Conservation (phyloP, 2,329 filamentous ascomycete species). For the Talaromyces sp. region DNA sequence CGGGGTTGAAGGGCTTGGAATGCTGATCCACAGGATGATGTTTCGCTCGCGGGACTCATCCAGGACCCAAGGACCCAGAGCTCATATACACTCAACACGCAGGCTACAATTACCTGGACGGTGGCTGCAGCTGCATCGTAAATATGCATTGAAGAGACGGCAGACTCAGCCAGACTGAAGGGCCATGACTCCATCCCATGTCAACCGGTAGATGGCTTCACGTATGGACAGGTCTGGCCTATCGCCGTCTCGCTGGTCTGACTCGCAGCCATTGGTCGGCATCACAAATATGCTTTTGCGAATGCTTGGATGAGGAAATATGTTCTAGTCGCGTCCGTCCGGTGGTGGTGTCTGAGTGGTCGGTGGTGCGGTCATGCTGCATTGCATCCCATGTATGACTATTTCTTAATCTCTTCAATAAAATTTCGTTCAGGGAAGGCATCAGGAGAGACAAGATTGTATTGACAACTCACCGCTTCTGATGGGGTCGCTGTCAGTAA, state of each 20-base stretch:
- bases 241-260: not conserved
- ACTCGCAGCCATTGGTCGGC: not conserved
- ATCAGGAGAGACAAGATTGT: not conserved
- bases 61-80: too few species aligned
- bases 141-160: not conserved
- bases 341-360: slow-evolving; percentile 1
- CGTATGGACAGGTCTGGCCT: slow-evolving; percentile 7
- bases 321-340: not conserved
- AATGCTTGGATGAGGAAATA: not conserved
- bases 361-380: slow-evolving; percentile 8
- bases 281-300: not conserved
- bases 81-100: not conserved
- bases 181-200: slow-evolving; percentile 1
- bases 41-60: not conserved
- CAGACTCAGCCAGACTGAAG: not conserved
- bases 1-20: slow-evolving; percentile 4
- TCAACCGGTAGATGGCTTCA: not conserved
- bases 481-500: not conserved
- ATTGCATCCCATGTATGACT: slow-evolving; percentile 4
- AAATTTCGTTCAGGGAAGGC: too few species aligned
- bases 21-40: not conserved
- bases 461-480: slow-evolving; percentile 11
- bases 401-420: not conserved
- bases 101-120: not conserved
- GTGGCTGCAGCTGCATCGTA: not conserved